These are phyloP conservation scores for Didymella pomorum DNA, from an alignment of 2,329 filamentous ascomycete genomes.

Conservation along the genomic window DNA sequence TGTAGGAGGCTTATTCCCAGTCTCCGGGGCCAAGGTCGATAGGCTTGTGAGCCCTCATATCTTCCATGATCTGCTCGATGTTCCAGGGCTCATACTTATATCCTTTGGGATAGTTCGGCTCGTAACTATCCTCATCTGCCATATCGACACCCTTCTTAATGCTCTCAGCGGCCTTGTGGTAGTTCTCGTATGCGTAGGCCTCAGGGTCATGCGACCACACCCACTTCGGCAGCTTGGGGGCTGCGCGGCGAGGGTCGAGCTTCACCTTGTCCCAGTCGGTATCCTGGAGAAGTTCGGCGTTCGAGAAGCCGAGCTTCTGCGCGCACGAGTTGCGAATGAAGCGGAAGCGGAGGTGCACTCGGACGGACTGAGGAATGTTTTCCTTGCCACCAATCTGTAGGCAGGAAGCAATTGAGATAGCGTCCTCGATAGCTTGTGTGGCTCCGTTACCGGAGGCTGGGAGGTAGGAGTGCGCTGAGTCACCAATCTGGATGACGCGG, in stretches of 20 bases:
- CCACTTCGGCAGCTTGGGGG: conserved; percentile 57
- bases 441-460: conserved; percentile 57
- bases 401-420: conserved; percentile 56
- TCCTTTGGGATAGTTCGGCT: conserved; percentile 56
- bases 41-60: conserved; percentile 47
- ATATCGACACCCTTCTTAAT: conserved; percentile 54
- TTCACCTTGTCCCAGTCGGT: conserved; percentile 60
- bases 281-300: conserved; percentile 57
- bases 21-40: conserved; percentile 48
- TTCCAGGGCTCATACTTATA: conserved; percentile 54
- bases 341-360: conserved; percentile 53
- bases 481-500: conserved; percentile 56
- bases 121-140: conserved; percentile 52
- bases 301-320: conserved; percentile 59
- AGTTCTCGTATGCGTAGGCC: conserved; percentile 56
- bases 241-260: conserved; percentile 54
- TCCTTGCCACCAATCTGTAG: conserved; percentile 55
- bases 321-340: conserved; percentile 59
- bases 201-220: conserved; percentile 58
- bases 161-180: conserved; percentile 52
- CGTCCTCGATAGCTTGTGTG: conserved; percentile 59
- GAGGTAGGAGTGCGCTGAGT: conserved; percentile 56
- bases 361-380: conserved; percentile 50
- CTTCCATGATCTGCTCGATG: conserved; percentile 53
- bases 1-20: conserved; percentile 39